Evolutionary conservation across 2,329 filamentous ascomycete genomes (phyloP).

Genomic region (Exophiala bonariae): DNA sequence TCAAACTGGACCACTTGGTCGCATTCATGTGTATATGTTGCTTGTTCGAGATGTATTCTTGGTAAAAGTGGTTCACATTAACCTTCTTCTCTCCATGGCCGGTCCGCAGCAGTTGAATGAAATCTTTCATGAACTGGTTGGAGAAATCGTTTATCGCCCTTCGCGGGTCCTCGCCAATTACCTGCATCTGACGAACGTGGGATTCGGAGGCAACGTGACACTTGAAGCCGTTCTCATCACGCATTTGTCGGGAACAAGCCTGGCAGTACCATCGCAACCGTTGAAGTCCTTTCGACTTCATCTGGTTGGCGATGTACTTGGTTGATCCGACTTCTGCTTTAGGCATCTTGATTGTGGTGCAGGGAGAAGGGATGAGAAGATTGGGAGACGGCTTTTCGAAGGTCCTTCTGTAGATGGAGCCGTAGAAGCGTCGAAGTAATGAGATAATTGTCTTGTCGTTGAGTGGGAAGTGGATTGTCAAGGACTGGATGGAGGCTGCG

Average conservation of each 20-base stretch:
- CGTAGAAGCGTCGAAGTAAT: too few species aligned
- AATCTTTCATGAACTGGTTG: constrained; percentile 78
- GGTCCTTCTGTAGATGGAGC: too few species aligned
- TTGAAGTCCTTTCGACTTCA: constrained; percentile 71
- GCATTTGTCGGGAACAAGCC: constrained; percentile 72
- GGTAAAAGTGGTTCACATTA: constrained; percentile 89
- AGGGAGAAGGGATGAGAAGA: too few species aligned
- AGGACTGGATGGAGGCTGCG: too few species aligned
- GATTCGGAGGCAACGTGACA: constrained; percentile 82
- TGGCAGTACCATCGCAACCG: constrained; percentile 90
- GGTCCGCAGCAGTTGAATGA: constrained; percentile 73
- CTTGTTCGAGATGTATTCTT: constrained; percentile 86
- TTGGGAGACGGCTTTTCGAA: neutral
- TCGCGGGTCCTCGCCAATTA: constrained; percentile 83
- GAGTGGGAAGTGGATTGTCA: too few species aligned
- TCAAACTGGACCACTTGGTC: constrained; percentile 83
- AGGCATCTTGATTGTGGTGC: constrained; percentile 66
- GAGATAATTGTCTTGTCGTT: too few species aligned
- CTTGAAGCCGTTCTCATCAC: constrained; percentile 90
- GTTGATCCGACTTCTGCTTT: constrained; percentile 89
- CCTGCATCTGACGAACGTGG: constrained; percentile 85
- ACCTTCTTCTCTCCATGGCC: constrained; percentile 89
- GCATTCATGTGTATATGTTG: constrained; percentile 92
- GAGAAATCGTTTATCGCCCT: constrained; percentile 82
- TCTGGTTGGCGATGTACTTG: constrained; percentile 87